Base-by-base conservation (phyloP, 805 yeast species). In the Starmerella riodocensis region DNA sequence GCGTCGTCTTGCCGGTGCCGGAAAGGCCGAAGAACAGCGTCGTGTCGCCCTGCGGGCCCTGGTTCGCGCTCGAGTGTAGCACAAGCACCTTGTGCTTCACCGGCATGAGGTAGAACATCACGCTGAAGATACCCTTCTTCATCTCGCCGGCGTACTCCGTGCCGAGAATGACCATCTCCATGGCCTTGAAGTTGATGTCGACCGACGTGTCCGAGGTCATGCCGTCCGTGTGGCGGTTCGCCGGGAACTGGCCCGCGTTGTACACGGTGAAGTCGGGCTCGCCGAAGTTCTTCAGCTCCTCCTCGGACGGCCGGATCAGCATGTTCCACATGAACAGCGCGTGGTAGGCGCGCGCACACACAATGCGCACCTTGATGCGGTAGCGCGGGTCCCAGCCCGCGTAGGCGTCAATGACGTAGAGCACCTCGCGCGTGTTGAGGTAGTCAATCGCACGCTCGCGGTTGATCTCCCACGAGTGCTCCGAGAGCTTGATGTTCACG, bases 331-430 rank as follows among this genome's bases (percentile, higher is more conserved):
- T 88, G 70, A 88, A 88, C 53, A 88, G 67, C 17, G 97, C 97
- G 60, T 88, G 98, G 71, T 88, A 88, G 41, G 98, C 97, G 63
- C 98, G 78, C 45, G 97, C 96, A 69, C 96, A 86, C 40, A 86
- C 88, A 49, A 86, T 78, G 65, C 97, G 76, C 43, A 86, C 93
- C 70, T 88, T 88, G 62, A 86, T 74, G 67, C 97, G 76, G 75
- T 88, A 88, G 58, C 83, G 77, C 58, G 96, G 95, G 63, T 88
- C 98, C 98, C 98, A 88, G 51, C 98, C 98, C 34, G 97, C 98
- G 60, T 63, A 88, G 11, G 97, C 97, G 59, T 88, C 98, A 50
- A 88, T 85, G 48, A 88, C 86, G 64, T 80, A 88, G 55, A 91
- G 76, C 61, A 85, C 84, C 54, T 80, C 86, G 66, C 94, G 80